Evolutionary conservation across 257 asterid genomes (phyloP), one percentile per base, ranked within the genome.

Genomic region (Osmanthus fragrans): DNA sequence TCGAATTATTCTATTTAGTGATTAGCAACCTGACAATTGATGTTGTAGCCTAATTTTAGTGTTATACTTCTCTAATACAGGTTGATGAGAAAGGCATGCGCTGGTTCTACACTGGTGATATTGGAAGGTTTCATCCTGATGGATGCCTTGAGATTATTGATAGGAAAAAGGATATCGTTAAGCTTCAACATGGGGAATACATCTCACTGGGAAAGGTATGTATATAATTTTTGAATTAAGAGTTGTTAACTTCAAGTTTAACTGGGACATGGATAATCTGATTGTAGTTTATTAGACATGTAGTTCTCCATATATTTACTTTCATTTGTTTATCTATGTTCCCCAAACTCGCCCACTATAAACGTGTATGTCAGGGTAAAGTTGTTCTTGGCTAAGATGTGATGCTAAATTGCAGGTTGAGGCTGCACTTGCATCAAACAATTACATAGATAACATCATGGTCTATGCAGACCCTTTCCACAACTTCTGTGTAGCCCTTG

Each of bases 101-200:
- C 27, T 94, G 98, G 98, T 94, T 94, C 85, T 92, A 89, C 77
- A 87, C 95, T 51, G 98, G 98, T 79, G 98, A 94, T 84, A 74
- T 94, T 73, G 98, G 98, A 74, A 88, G 86, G 89, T 89, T 94
- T 80, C 98, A 90, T 76, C 91, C 96, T 8, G 97, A 94, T 80
- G 98, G 98, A 80, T 90, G 96, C 90, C 87, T 94, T 76, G 97
- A 94, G 85, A 87, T 94, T 84, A 94, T 94, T 72, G 98, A 94
- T 82, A 87, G 98, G 77, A 94, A 92, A 90, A 94, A 94, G 82
- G 98, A 92, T 81, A 92, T 94, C n/a, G 95, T 92, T 63, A 94
- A 94, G 89, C 97, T 94, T 81, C 98, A 94, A 78, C 98, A 94
- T 67, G 98, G 98, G 34, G 98, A 94, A 71, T 94, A 94, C 79